Evolutionary conservation across 495 filamentous ascomycete species (phyloP).

Genomic region (Trypethelium eluteriae): DNA sequence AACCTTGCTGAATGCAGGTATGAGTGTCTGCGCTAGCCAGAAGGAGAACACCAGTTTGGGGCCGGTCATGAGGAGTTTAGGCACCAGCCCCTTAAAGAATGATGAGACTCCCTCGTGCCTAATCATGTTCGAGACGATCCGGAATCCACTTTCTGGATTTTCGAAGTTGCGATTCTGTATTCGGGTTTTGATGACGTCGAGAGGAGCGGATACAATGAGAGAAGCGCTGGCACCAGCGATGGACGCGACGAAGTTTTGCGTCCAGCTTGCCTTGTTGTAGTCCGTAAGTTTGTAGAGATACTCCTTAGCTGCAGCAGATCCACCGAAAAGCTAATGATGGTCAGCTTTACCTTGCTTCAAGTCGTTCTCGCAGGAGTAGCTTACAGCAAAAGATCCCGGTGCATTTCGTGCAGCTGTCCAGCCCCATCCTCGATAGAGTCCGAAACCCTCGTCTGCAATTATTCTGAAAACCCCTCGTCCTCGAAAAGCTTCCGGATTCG

Average conservation of each 20-base stretch:
- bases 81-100: conserved; percentile 97
- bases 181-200: conserved; percentile 98
- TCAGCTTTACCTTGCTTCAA: background rate
- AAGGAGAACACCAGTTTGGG: conserved; percentile 99
- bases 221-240: conserved; percentile 89
- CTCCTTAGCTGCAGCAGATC: conserved; percentile 96
- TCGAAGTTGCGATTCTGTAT: conserved; percentile 99
- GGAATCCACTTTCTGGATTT: conserved; percentile 87
- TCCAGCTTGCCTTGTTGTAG: conserved; percentile 92
- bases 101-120: conserved; percentile 73
- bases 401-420: conserved; percentile 98
- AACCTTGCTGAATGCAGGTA: conserved; percentile 59
- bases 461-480: conserved; percentile 87
- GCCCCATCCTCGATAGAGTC: conserved; percentile 88
- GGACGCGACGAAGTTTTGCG: conserved; percentile 95
- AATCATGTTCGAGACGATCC: conserved; percentile 82
- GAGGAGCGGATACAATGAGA: conserved; percentile 82
- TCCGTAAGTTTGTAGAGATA: conserved; percentile 79
- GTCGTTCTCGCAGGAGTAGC: conserved; percentile 34
- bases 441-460: conserved; percentile 87
- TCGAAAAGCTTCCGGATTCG: conserved; percentile 95
- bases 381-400: conserved; percentile 90
- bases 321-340: conserved; percentile 78
- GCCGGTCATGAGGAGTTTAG: conserved; percentile 97
- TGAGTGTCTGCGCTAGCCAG: conserved; percentile 95